phyloP scores from a whole-genome alignment of 768 basidiomycete genomes.

The Suillus subluteus region DNA sequence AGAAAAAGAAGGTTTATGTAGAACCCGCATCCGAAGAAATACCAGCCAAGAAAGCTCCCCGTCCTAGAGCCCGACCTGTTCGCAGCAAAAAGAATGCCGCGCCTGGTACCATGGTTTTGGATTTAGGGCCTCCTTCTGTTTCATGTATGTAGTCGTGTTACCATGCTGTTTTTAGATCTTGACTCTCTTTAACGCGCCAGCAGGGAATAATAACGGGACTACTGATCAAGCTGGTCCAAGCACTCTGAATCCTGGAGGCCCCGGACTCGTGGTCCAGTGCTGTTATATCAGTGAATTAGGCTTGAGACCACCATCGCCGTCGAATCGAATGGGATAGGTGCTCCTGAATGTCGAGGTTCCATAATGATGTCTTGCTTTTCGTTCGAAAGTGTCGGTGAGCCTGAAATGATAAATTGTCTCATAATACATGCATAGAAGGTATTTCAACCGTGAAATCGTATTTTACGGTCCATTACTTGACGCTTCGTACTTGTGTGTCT shows the following conservation, averaged over 20 bases:
- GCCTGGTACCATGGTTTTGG: constrained; percentile 2
- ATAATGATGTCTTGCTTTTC: background rate
- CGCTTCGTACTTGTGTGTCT: background rate
- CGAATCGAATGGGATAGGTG: background rate
- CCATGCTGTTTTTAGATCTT: background rate
- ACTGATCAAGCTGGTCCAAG: background rate
- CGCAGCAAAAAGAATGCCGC: background rate
- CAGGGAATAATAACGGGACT: background rate
- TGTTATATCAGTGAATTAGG: constrained; percentile 1
- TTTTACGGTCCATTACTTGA: background rate
- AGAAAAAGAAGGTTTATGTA: background rate
- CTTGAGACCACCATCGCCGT: background rate
- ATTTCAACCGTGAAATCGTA: constrained; percentile 4
- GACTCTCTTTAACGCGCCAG: background rate
- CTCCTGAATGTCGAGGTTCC: background rate
- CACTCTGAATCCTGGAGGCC: background rate
- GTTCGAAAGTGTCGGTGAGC: background rate
- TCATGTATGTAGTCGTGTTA: background rate
- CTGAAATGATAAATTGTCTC: background rate
- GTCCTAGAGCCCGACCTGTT: constrained; percentile 1
- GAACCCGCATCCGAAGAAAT: background rate
- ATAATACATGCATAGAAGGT: background rate
- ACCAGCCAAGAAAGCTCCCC: background rate
- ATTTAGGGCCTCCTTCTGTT: background rate
- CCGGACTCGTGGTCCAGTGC: background rate